phyloP scores from a whole-genome alignment of 1,284 basidiomycete genomes.

The Heterobasidion occidentale region DNA sequence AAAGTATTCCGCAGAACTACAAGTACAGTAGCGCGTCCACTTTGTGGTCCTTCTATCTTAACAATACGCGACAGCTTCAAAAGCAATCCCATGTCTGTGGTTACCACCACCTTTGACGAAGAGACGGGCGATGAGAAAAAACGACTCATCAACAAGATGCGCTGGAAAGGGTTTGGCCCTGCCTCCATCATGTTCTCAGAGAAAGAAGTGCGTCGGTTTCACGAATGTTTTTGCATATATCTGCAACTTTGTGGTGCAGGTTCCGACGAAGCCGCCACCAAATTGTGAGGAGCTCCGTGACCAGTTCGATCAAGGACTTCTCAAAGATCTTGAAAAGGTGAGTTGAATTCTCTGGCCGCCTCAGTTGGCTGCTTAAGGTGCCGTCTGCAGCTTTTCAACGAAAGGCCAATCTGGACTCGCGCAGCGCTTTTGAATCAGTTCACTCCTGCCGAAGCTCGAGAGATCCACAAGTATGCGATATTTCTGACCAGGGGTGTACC shows the following conservation, averaged over 20 bases:
- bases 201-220: constrained; percentile 32
- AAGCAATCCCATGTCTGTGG: constrained; percentile 64
- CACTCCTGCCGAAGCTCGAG: constrained; percentile 54
- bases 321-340: constrained; percentile 51
- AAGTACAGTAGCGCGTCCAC: constrained; percentile 34
- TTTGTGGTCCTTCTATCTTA: background rate
- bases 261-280: constrained; percentile 59
- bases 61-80: constrained; percentile 49
- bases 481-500: background rate
- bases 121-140: constrained; percentile 77
- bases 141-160: constrained; percentile 69
- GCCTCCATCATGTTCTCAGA: constrained; percentile 65
- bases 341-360: background rate
- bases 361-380: background rate
- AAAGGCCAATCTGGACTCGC: constrained; percentile 87
- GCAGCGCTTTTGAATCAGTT: constrained; percentile 81
- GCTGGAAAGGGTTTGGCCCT: constrained; percentile 74
- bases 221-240: background rate
- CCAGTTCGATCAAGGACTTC: constrained; percentile 51
- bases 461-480: constrained; percentile 56
- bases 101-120: constrained; percentile 56
- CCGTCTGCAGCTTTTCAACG: constrained; percentile 44
- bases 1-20: constrained; percentile 70
- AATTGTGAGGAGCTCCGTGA: constrained; percentile 46
- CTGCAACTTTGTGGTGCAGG: constrained; percentile 26